Conservation (phyloP, 1,284 basidiomycete species). For the Austroboletus niveus region DNA sequence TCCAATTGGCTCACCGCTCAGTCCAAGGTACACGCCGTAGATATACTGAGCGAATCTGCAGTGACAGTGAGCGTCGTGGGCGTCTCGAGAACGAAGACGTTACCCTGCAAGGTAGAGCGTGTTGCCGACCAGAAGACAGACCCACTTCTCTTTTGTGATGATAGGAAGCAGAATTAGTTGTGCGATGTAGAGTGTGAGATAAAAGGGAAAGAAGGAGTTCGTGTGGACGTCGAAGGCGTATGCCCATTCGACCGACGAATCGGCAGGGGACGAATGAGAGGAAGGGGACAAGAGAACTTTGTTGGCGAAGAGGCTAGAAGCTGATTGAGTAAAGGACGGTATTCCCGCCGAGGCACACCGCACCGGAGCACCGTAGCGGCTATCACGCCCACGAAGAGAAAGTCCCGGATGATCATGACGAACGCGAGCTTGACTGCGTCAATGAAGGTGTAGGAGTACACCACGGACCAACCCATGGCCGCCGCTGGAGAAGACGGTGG, state of each 20-base stretch:
- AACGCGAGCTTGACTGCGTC: constrained; percentile 64
- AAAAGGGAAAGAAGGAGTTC: constrained; percentile 92
- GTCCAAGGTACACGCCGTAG: constrained; percentile 87
- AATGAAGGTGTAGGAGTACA: constrained; percentile 65
- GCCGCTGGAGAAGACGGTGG: constrained; percentile 48
- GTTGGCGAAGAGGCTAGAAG: constrained; percentile 67
- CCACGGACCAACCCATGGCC: constrained; percentile 81
- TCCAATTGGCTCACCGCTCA: constrained; percentile 57
- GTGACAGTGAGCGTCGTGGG: constrained; percentile 7
- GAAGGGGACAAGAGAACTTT: constrained; percentile 68
- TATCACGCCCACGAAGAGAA: constrained; percentile 72
- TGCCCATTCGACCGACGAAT: constrained; percentile 82
- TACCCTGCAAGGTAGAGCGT: constrained; percentile 86
- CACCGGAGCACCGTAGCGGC: constrained; percentile 81
- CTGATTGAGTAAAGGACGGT: neutral
- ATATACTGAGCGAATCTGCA: constrained; percentile 80
- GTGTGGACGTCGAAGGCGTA: constrained; percentile 95
- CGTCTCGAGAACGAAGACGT: constrained; percentile 24
- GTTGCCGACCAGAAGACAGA: constrained; percentile 90
- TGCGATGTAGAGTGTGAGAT: constrained; percentile 82
- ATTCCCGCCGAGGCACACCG: constrained; percentile 11
- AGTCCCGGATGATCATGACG: constrained; percentile 86
- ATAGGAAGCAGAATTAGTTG: constrained; percentile 84
- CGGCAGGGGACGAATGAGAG: constrained; percentile 67
- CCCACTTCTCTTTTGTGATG: constrained; percentile 82